Evolutionary conservation across 2,329 filamentous ascomycete genomes (phyloP), one percentile per base, ranked within the genome.

Genomic region (Pestalotiopsis sp.): DNA sequence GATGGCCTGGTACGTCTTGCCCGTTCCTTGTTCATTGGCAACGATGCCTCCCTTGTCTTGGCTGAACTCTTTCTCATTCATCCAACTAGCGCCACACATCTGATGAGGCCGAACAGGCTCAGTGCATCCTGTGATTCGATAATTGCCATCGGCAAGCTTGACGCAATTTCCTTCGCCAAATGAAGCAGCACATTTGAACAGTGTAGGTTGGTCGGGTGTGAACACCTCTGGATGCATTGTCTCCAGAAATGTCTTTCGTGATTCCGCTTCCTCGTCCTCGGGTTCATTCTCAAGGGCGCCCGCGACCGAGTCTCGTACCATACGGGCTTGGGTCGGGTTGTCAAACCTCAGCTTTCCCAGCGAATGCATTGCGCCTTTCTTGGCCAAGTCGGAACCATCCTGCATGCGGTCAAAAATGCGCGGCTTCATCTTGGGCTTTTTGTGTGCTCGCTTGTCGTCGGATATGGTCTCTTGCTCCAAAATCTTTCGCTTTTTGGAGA

Each of bases 1-100:
- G 2, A 67, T 27, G 1, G 58, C 31, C n/a, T 67, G 66, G 4
- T 62, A 11, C 1, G 66, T 67, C 41, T 67, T 67, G 1, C 66
- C 66, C 4, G 61, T 25, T 5, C 66, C 66, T 41, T 62, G 61
- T 20, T 67, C 39, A 41, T 67, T 59, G 0, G 59, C 66, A n/a
- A 52, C 11, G n/a, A 68, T 68, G 0, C 67, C 67, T 17, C 67
- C 67, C 1, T 11, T 31, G 7, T 65, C 39, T 11, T n/a, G 3
- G 6, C 52, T 65, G 5, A 56, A n/a, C 12, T 68, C 67, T 20
- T 27, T 49, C 3, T n/a, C 13, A 1, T 66, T n/a, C 62, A 61
- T 60, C 57, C 67, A 62, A 2, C 6, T 20, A 2, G 17, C 57
- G 11, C 57, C 57, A 6, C 60, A 6, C 9, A 68, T 20, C 36